Evolutionary conservation across 2,329 filamentous ascomycete genomes (phyloP), one percentile per base, ranked within the genome.

Genomic region (Coniella lustricola): DNA sequence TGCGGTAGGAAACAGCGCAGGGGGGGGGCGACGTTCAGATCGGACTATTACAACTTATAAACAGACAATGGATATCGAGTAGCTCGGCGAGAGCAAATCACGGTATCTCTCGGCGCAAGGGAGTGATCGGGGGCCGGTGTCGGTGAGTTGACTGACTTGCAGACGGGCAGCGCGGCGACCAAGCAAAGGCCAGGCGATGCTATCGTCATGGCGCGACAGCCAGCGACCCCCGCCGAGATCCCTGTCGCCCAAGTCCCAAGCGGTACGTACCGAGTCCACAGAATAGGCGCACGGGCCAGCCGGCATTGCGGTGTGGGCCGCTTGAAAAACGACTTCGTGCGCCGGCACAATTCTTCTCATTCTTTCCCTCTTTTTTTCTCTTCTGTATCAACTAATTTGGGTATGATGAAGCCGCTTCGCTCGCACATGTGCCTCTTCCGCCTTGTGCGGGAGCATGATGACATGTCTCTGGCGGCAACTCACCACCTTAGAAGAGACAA

Each of bases 351-450:
- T 43, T 49, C 45, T 53, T 51, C 50, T 42, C 42, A n/a, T 46
- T 48, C 39, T 43, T 56, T 55, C 54, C 46, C 59, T 50, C 54
- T 58, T 60, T 64, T 59, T 57, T 67, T 72, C 68, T 69, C 65
- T 70, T 76, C 74, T 69, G 64, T 67, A 79, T 68, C 81, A 87
- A 88, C 84, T 88, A 88, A 80, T 79, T 78, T 82, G 84, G 82
- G 79, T 65, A 74, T 84, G 84, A 90, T 77, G 85, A 86, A 82
- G 73, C 72, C 76, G 79, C 77, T 76, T 75, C 63, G 69, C 66
- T 64, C 75, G 69, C 67, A 70, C 66, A 82, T 76, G 69, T 69
- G 66, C 66, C 61, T 65, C 71, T 74, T 71, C 69, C 68, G 70
- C 66, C 69, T 59, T 67, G 61, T 64, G 66, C 69, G 71, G 75